Evolutionary conservation across 2,329 filamentous ascomycete species (phyloP).

Genomic region (Sporothrix dimorphospora): DNA sequence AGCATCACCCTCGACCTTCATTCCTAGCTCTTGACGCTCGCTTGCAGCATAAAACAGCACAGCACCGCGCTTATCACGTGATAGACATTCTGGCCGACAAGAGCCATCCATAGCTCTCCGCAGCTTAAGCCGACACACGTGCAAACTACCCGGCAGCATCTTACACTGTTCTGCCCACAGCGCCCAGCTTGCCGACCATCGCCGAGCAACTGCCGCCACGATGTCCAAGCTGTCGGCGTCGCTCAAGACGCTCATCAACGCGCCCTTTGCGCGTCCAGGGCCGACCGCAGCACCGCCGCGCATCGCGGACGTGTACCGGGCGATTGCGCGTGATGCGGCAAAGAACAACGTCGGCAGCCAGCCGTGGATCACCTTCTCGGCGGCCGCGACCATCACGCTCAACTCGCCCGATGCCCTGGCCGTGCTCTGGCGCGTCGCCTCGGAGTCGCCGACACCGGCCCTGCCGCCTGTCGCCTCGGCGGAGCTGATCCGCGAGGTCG

Average conservation of each 20-base stretch:
- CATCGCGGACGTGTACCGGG: constrained; percentile 66
- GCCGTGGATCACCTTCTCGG: constrained; percentile 70
- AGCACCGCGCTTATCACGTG: background rate
- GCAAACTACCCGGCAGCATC: background rate
- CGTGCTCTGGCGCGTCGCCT: constrained; percentile 60
- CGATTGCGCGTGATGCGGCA: constrained; percentile 65
- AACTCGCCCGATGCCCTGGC: constrained; percentile 79
- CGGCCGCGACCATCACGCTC: constrained; percentile 81
- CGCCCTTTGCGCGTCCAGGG: constrained; percentile 66
- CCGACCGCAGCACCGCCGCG: constrained; percentile 65
- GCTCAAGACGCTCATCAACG: constrained; percentile 75
- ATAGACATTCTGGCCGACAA: background rate
- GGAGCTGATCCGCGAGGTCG: constrained; percentile 75
- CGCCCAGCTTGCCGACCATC: background rate
- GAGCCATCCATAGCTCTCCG: background rate
- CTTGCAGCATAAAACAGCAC: background rate
- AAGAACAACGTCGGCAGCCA: constrained; percentile 63
- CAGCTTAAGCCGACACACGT: background rate
- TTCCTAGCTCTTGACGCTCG: background rate
- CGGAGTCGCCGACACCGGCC: constrained; percentile 34
- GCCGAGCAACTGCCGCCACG: constrained; percentile 32
- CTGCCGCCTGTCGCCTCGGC: constrained; percentile 52
- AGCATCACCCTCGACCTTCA: background rate
- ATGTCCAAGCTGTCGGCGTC: constrained; percentile 75
- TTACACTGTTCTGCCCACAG: background rate